A percentile compares a stretch with the other conserved stretches of the same genome.
These are phyloP conservation scores for Fusarium citri DNA, from an alignment of 2,329 filamentous ascomycete genomes.

Conservation along the genomic window DNA sequence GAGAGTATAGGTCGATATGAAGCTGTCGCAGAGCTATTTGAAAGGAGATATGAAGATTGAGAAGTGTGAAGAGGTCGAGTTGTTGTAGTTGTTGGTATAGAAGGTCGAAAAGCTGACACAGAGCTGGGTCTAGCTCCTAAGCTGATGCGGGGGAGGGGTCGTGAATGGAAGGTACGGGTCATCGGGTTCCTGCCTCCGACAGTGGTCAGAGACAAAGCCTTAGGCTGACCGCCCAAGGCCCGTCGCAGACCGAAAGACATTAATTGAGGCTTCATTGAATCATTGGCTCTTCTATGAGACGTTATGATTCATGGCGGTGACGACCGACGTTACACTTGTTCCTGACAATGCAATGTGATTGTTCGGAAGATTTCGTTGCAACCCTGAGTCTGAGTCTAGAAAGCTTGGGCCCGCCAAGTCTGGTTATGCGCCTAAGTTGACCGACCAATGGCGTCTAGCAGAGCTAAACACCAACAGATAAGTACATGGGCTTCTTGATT, in stretches of 20 bases:
- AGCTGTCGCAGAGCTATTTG: constrained; percentile 12
- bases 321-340: constrained; percentile 9
- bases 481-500: background rate
- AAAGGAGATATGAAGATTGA: constrained; percentile 12
- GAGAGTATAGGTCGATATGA: background rate
- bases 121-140: constrained; percentile 29
- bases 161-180: constrained; percentile 39
- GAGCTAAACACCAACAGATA: background rate
- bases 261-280: constrained; percentile 18
- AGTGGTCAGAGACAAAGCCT: background rate
- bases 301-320: constrained; percentile 3
- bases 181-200: constrained; percentile 31
- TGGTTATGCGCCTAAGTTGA: background rate
- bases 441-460: background rate
- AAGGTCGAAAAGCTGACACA: constrained; percentile 14
- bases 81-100: background rate
- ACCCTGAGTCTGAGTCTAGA: background rate
- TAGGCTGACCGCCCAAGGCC: constrained; percentile 2
- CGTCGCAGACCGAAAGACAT: constrained; percentile 14
- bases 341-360: constrained; percentile 5
- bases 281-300: background rate
- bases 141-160: constrained; percentile 46
- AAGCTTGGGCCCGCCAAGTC: constrained; percentile 1
- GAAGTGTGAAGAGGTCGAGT: background rate
- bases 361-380: constrained; percentile 3